Conservation (phyloP, 768 basidiomycete genomes). For the Chiua virens region DNA sequence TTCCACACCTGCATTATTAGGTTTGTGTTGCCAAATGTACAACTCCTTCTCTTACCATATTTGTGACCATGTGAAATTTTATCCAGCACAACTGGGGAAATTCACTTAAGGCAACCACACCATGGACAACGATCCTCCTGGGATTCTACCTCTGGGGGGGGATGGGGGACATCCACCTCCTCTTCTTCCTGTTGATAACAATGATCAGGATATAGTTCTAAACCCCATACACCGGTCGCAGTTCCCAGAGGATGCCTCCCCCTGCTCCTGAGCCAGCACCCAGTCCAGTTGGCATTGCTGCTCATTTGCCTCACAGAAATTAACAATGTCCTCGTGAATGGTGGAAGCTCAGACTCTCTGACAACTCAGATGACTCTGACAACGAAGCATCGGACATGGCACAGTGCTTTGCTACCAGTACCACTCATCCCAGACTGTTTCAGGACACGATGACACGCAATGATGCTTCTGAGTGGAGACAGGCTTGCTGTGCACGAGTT, state of each 20-base stretch:
- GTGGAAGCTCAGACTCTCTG: neutral
- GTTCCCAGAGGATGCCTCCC: neutral
- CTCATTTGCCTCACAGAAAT: neutral
- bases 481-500: too few relatives aligned
- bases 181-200: too few relatives aligned
- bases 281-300: conserved; percentile 1
- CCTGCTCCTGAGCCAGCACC: neutral
- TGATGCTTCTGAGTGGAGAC: too few relatives aligned
- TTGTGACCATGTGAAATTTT: too few relatives aligned
- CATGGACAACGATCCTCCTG: too few relatives aligned
- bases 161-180: too few relatives aligned
- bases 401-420: neutral
- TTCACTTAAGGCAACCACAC: too few relatives aligned
- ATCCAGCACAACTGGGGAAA: too few relatives aligned
- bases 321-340: neutral
- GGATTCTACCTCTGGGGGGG: neutral
- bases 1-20: too few relatives aligned
- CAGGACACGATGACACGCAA: neutral
- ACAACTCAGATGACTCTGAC: neutral
- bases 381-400: neutral
- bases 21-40: too few relatives aligned
- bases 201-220: neutral
- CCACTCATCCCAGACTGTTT: neutral
- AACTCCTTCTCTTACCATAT: too few relatives aligned
- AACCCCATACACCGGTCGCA: too few relatives aligned